phyloP scores from a whole-genome alignment of 2,329 filamentous ascomycete species.

The Ceratocystis variospora region DNA sequence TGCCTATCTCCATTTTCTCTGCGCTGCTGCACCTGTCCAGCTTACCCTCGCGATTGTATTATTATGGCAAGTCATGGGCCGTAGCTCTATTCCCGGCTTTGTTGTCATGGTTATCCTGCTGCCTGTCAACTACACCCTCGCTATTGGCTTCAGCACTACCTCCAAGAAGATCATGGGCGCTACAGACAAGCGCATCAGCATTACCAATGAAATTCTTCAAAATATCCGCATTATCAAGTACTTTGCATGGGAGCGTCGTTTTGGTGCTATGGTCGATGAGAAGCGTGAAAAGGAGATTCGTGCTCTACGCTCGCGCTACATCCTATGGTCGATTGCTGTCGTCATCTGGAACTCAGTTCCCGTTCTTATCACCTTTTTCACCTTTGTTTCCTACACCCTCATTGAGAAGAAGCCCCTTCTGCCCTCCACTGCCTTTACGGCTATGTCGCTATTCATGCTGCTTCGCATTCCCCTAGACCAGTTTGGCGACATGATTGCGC shows the following conservation, averaged over 20 bases:
- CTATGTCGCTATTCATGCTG: constrained; percentile 88
- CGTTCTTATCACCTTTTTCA: constrained; percentile 89
- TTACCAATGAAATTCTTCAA: constrained; percentile 90
- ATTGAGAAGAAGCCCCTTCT: constrained; percentile 80
- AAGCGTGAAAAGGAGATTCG: constrained; percentile 69
- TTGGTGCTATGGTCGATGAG: constrained; percentile 73
- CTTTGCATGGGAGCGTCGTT: constrained; percentile 94
- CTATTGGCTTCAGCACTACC: constrained; percentile 67
- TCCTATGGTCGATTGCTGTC: constrained; percentile 82
- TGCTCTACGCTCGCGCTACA: constrained; percentile 66
- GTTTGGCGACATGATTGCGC: constrained; percentile 94
- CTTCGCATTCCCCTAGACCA: constrained; percentile 88
- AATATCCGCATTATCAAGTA: constrained; percentile 99
- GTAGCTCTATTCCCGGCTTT: constrained; percentile 87
- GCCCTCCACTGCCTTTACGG: constrained; percentile 88
- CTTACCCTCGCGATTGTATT: constrained; percentile 66
- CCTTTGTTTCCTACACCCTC: constrained; percentile 83
- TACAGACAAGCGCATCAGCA: constrained; percentile 89
- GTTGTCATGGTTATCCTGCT: constrained; percentile 78
- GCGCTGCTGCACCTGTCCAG: constrained; percentile 81
- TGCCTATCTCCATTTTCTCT: constrained; percentile 90
- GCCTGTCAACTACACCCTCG: constrained; percentile 80
- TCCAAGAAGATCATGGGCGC: constrained; percentile 86
- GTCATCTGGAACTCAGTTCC: constrained; percentile 95
- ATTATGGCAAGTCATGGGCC: constrained; percentile 79